These are phyloP conservation scores for Cladosporium austrohemisphaericum DNA, from an alignment of 2,329 filamentous ascomycete species.

Conservation along the genomic window DNA sequence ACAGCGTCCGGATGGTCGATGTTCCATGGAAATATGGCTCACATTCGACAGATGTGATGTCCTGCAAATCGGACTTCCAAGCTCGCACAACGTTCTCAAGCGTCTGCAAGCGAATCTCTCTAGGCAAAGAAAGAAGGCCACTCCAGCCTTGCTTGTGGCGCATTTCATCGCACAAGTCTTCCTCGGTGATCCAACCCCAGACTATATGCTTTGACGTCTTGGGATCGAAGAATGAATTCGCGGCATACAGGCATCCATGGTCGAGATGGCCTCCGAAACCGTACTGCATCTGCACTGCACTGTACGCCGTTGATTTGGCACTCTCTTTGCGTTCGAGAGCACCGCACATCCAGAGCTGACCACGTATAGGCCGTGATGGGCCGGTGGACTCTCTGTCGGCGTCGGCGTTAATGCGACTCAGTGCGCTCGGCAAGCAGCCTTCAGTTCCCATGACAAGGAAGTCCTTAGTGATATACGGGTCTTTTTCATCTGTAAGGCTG, in stretches of 20 bases:
- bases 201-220: constrained; percentile 40
- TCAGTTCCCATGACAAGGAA: constrained; percentile 49
- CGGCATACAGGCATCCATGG: constrained; percentile 48
- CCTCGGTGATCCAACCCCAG: constrained; percentile 52
- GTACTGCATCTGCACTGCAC: constrained; percentile 31
- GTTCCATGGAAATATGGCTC: constrained; percentile 26
- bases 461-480: constrained; percentile 29
- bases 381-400: constrained; percentile 20
- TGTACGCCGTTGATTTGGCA: background rate
- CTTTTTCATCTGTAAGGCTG: constrained; percentile 36
- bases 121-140: constrained; percentile 46
- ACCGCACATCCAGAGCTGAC: constrained; percentile 46
- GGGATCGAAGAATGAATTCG: constrained; percentile 48
- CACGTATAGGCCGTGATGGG: constrained; percentile 27
- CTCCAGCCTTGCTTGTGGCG: constrained; percentile 49
- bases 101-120: constrained; percentile 42
- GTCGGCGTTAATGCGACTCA: constrained; percentile 17
- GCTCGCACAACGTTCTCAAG: constrained; percentile 37
- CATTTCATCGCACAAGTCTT: constrained; percentile 44
- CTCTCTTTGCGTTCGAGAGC: constrained; percentile 19
- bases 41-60: constrained; percentile 43
- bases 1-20: constrained; percentile 44
- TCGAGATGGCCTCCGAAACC: constrained; percentile 47
- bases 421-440: constrained; percentile 33
- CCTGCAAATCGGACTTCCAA: constrained; percentile 34